Base-by-base conservation (phyloP, 140 eudicot species). In the Senecio squalidus region DNA sequence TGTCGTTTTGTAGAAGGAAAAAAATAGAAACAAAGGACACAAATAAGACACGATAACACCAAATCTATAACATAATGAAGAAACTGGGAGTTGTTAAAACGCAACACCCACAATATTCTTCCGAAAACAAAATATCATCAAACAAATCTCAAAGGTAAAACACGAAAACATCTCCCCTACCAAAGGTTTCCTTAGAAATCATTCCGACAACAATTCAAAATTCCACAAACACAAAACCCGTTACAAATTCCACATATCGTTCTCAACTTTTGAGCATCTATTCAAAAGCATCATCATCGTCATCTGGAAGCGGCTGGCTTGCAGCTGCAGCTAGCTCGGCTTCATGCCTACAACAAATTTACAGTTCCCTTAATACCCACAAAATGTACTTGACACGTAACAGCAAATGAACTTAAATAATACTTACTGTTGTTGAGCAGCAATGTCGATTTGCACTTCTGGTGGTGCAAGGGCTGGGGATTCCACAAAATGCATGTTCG, bases 251-350 rank as follows among this genome's bases (percentile, higher is more conserved):
- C 55, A 55, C 64, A 57, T 48, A 64, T 6, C n/a, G 0, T 23
- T 29, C n/a, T 40, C 9, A 0, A 0, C 18, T 2, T 13, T 22
- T 2, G 5, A 1, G 1, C 33, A 5, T 33, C 82, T 74, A 78
- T 29, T 78, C 84, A 59, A 78, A 78, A 23, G 80, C 70, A 29
- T 78, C 84, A 29, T 78, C 84, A 20, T 78, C 84, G 0, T 78
- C 83, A 47, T 78, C 84, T 11, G 84, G 84, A 54, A 79, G 81
- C 2, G 85, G 85, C 66, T 79, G 85, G 51, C 73, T 72, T 1
- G 78, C 81, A 28, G 81, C 81, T 8, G 74, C 75, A 34, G 58
- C 70, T 61, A 79, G 78, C 73, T 79, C 85, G 4, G 72, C 78
- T 54, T 79, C 85, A 34, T 74, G 78, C 78, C 85, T 79, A 25